Base-by-base conservation (phyloP, 2,329 filamentous ascomycete species). In the Xylaria sp. region DNA sequence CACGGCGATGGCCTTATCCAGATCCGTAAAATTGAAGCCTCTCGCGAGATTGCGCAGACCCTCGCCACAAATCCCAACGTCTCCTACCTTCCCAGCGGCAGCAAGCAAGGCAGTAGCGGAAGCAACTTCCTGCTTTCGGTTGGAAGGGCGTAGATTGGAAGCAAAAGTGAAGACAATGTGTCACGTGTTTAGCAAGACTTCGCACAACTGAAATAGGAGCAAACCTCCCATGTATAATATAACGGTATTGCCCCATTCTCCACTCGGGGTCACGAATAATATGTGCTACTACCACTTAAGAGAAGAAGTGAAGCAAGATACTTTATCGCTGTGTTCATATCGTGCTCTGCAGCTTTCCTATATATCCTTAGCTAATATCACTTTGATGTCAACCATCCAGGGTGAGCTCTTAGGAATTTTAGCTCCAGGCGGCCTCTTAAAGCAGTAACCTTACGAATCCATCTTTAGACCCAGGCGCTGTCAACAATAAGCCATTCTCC, bases 21-120 rank as follows among this genome's bases (percentile, higher is more conserved):
- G 89, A 98, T 99, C 82, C 88, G 96, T 86, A 92, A 95, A 86
- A 98, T 99, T 78, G 96, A 99, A 86, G 97, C 96, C 15, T 94
- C 93, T 80, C 93, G 91, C 81, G 97, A 99, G 78, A 98, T 99
- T 82, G 96, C 96, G 10, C 89, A 94, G 83, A 95, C 94, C 74
- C 84, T 99, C 78, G 90, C 95, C 23, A 85, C 85, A 69, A 99
- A 99, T 84, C 94, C 96, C 70, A 98, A 99, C 77, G 94, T 99
- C 63, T 94, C 94, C 57, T 99, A 99, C 82, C 83, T 99, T 72
- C 96, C 96, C 2, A 89, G 93, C 75, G 91, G 92, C 67, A 82
- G 69, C 65, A 87, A 88, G 74, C 90, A 92, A 82, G 87, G 87
- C 68, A 86, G 88, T 23, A 80, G 80, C n/a, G 81, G 84, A 73